Base-by-base conservation (phyloP, 2,329 filamentous ascomycete species). In the Fusarium newnesense region DNA sequence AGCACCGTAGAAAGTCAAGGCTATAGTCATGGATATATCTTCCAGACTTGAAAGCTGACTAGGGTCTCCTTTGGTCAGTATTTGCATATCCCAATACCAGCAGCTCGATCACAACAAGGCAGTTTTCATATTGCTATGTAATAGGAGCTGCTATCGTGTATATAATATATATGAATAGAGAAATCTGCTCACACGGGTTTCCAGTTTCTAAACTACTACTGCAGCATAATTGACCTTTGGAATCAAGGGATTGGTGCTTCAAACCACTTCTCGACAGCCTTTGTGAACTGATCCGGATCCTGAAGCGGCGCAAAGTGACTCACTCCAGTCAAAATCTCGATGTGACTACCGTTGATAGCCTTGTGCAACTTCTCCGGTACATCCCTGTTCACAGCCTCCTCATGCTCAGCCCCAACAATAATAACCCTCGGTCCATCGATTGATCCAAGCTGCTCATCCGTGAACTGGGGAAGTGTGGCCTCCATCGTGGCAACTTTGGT, bases 291-390 rank as follows among this genome's bases (percentile, higher is more conserved):
- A 5, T 72, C 75, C 7, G 83, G 81, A 70, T 85, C 79, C 70
- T 85, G 83, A 21, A 84, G 39, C 4, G 83, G 83, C 40, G 83
- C 83, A 71, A 85, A 85, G 67, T 85, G 83, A 67, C 83, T 84
- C 10, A 84, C 83, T 4, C 78, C 79, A 4, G 66, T 77, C 67
- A 85, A 69, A 12, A 80, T 82, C 42, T 79, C 73, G 49, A 82
- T 61, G 59, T 76, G 75, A 64, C 83, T 85, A 7, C 80, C 80
- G n/a, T 75, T 70, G 53, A 85, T 84, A 37, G 81, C 79, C 16
- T 68, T 70, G 61, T 82, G 76, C 60, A 85, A 69, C 68, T 79
- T 79, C 5, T 63, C 70, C 1, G 82, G 80, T 2, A 83, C 82
- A 46, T 79, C 78, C 30, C 77, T 67, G 52, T 83, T 83, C n/a